A percentile compares a stretch with the other conserved stretches of the same genome.
phyloP scores from a whole-genome alignment of 1,284 basidiomycete genomes.

The Marasmius sp. region DNA sequence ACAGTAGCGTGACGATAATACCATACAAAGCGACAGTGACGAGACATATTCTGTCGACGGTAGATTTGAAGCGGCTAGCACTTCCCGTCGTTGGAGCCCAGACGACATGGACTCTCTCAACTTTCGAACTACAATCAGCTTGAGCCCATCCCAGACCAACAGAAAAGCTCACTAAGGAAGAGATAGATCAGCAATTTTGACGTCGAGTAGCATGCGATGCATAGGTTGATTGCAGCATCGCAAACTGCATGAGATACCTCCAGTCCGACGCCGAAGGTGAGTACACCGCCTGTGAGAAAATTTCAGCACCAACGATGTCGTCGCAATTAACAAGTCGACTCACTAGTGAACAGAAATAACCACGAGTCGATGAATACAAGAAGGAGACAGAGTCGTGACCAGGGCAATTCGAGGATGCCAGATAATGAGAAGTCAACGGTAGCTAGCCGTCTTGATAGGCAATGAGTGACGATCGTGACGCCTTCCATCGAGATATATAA shows the following conservation, averaged over 20 bases:
- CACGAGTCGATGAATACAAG: slow-evolving; percentile 35
- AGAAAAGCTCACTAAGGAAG: slow-evolving; percentile 28
- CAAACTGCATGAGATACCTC: slow-evolving; percentile 27
- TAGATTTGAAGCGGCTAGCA: slow-evolving; percentile 29
- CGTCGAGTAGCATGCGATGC: slow-evolving; percentile 34
- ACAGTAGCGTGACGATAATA: slow-evolving; percentile 28
- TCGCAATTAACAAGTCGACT: slow-evolving; percentile 5
- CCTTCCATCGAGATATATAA: slow-evolving; percentile 19
- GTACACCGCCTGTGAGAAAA: slow-evolving; percentile 26
- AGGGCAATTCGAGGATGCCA: slow-evolving; percentile 26
- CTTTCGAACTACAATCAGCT: slow-evolving; percentile 15
- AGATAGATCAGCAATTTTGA: slow-evolving; percentile 32
- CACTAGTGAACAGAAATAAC: slow-evolving; percentile 35
- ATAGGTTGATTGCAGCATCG: slow-evolving; percentile 30
- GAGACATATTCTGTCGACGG: slow-evolving; percentile 31
- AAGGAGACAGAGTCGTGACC: slow-evolving; percentile 30
- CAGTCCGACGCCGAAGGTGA: slow-evolving; percentile 37
- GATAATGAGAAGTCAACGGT: slow-evolving; percentile 18
- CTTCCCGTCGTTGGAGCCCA: slow-evolving; percentile 29
- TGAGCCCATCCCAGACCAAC: neutral
- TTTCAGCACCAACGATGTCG: neutral
- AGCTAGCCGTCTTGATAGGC: slow-evolving; percentile 28
- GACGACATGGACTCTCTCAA: slow-evolving; percentile 38
- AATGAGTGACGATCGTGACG: slow-evolving; percentile 32
- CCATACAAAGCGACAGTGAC: slow-evolving; percentile 29